A percentile compares a stretch with the other conserved stretches of the same genome.
These are phyloP conservation scores for Cyberlindnera meyerae DNA, from an alignment of 805 yeast species.

Conservation along the genomic window DNA sequence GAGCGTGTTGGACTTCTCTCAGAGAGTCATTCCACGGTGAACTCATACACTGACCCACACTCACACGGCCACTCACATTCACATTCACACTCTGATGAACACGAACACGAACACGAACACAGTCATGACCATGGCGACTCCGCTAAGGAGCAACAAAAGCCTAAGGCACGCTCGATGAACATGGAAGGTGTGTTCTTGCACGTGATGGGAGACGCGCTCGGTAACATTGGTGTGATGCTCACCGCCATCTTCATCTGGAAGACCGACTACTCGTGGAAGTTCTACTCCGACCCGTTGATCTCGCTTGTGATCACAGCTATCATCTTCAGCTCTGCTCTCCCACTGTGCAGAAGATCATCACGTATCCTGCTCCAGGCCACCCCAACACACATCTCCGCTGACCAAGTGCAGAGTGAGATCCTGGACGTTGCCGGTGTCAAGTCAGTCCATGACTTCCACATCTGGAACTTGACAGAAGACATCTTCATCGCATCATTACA, in stretches of 20 bases:
- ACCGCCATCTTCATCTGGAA: slow-evolving; percentile 93
- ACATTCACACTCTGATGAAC: slow-evolving; percentile 1
- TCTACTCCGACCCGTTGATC: slow-evolving; percentile 78
- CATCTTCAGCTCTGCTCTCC: slow-evolving; percentile 87
- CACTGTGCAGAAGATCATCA: slow-evolving; percentile 80
- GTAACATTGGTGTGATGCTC: slow-evolving; percentile 87
- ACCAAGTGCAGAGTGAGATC: slow-evolving; percentile 66
- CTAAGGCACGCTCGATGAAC: slow-evolving; percentile 61
- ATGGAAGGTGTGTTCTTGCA: slow-evolving; percentile 97
- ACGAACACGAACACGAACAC: slow-evolving; percentile 7
- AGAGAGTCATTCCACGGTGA: slow-evolving; percentile 13
- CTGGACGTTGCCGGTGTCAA: slow-evolving; percentile 64
- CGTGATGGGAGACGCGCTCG: slow-evolving; percentile 93
- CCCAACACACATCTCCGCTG: slow-evolving; percentile 77
- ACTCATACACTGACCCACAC: slow-evolving; percentile 1
- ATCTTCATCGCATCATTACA: slow-evolving; percentile 85
- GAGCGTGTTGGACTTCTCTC: slow-evolving; percentile 18
- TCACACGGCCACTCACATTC: slow-evolving; percentile 11
- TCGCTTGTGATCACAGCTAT: slow-evolving; percentile 82
- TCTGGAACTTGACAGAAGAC: slow-evolving; percentile 92
- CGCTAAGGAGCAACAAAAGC: slow-evolving; percentile 7
- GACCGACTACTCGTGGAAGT: slow-evolving; percentile 85
- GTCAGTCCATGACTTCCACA: slow-evolving; percentile 91
- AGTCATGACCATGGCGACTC: slow-evolving; percentile 7
- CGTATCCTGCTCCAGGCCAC: slow-evolving; percentile 89